Evolutionary conservation across 768 basidiomycete genomes (phyloP).

Genomic region (Amanita polypyramis): DNA sequence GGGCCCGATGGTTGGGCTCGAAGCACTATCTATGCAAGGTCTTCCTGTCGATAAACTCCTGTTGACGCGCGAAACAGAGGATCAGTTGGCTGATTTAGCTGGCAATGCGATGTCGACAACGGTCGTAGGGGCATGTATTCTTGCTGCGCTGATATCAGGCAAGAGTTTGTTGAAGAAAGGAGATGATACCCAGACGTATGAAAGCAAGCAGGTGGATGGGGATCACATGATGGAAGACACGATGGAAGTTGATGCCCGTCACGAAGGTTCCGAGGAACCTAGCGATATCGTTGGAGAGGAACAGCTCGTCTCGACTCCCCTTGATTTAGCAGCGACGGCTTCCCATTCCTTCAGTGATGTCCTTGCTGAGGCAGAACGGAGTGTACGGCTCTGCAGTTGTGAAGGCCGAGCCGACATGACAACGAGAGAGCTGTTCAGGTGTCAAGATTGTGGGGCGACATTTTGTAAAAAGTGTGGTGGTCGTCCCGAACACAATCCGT

Average conservation of each 20-base stretch:
- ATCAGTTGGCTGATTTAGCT: constrained; percentile 87
- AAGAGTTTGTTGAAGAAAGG: constrained; percentile 59
- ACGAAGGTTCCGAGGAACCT: constrained; percentile 13
- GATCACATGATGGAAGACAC: constrained; percentile 22
- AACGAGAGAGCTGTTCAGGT: constrained; percentile 51
- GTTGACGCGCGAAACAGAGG: constrained; percentile 86
- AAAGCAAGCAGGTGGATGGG: constrained; percentile 38
- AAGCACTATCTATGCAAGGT: constrained; percentile 90
- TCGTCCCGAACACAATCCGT: constrained; percentile 78
- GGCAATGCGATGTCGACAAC: constrained; percentile 98
- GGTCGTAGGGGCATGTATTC: constrained; percentile 84
- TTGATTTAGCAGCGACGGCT: constrained; percentile 57
- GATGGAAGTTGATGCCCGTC: constrained; percentile 38
- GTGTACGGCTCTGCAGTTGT: constrained; percentile 78
- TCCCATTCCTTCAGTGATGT: constrained; percentile 40
- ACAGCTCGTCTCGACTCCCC: constrained; percentile 44
- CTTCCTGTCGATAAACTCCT: constrained; percentile 87
- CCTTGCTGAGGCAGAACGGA: constrained; percentile 53
- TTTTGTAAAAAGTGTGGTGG: constrained; percentile 85
- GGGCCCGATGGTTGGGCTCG: constrained; percentile 89
- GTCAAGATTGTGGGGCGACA: constrained; percentile 66
- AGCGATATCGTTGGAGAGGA: constrained; percentile 68
- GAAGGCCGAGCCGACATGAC: constrained; percentile 82
- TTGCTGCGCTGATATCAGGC: constrained; percentile 68
- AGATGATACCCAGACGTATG: constrained; percentile 56